Base-by-base conservation (phyloP, 2,329 filamentous ascomycete species). In the Botrytis porri region DNA sequence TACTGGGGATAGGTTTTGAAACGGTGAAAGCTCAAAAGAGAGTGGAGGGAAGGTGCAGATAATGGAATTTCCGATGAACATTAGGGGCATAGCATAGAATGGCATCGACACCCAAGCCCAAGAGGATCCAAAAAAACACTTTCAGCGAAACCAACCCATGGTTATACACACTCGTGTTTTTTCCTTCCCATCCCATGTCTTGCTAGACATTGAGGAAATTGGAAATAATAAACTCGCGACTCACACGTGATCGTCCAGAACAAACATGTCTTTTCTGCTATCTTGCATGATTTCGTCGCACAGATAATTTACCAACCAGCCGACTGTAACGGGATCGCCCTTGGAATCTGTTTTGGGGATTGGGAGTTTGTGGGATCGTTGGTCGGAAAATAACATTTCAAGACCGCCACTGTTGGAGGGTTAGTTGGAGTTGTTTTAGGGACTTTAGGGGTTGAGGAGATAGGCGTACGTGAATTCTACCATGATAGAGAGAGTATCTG, bases 341-440 rank as follows among this genome's bases (percentile, higher is more conserved):
- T 88, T 83, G 70, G 86, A 83, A 79, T 90, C 87, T 72, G 80
- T 86, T 43, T 87, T 83, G 32, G 95, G 93, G 60, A 98, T 82
- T 4, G 86, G 83, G 63, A 99, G 81, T 35, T 86, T 84, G 81
- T 95, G 93, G 77, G 90, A 92, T 72, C 91, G 89, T 83, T 94
- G 86, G 81, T 97, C 92, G 45, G 91, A 89, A 84, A 99, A 99
- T 76, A 99, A 90, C 84, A 97, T 92, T 84, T 99, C 96, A 29
- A 99, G 88, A 35, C 96, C 96, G 75, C 96, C 96, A 76, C 96
- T 95, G 78, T 70, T 73, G 70, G 29, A 41, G 45, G 62, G 65
- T 72, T 41, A 71, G 61, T 69, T 12, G 54, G 67, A 1, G 18
- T 39, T 14, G 48, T 9, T 63, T n/a, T 54, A 45, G 65, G 45